Evolutionary conservation across 495 filamentous ascomycete species (phyloP).

Genomic region (Margaritispora aquatica): DNA sequence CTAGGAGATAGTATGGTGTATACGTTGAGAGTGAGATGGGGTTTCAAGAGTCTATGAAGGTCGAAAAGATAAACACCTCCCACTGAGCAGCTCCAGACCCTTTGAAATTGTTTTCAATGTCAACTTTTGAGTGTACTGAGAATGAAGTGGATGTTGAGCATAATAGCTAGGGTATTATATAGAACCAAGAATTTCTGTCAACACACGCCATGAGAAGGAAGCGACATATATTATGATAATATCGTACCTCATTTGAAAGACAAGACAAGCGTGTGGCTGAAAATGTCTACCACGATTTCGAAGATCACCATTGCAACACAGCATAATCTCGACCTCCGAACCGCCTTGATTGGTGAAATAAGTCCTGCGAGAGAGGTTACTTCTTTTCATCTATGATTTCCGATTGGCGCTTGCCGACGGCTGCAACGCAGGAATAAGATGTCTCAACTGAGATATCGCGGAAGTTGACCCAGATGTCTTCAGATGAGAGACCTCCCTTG

Average conservation of each 20-base stretch:
- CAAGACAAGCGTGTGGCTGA: not conserved
- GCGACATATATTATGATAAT: not conserved
- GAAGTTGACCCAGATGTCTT: not conserved
- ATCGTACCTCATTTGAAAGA: not conserved
- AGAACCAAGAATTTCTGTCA: not conserved
- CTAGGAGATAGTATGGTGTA: too few species aligned
- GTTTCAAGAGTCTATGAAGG: too few species aligned
- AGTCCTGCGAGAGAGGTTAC: not conserved
- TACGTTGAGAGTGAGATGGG: too few species aligned
- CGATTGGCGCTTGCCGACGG: conserved; percentile 2
- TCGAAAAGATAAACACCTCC: too few species aligned
- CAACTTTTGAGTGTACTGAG: not conserved
- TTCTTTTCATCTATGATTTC: not conserved
- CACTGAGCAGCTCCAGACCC: too few species aligned
- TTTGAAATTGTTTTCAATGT: too few species aligned
- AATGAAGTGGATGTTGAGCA: not conserved
- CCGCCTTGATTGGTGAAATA: not conserved
- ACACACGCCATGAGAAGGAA: not conserved
- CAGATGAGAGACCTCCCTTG: not conserved
- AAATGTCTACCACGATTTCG: not conserved
- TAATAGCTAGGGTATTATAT: not conserved
- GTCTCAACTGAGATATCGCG: not conserved
- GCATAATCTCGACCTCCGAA: not conserved
- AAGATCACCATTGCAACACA: not conserved
- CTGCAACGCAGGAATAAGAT: not conserved